Evolutionary conservation across 108 stramenopile genomes (phyloP).

Genomic region (Skeletonema menzelii): DNA sequence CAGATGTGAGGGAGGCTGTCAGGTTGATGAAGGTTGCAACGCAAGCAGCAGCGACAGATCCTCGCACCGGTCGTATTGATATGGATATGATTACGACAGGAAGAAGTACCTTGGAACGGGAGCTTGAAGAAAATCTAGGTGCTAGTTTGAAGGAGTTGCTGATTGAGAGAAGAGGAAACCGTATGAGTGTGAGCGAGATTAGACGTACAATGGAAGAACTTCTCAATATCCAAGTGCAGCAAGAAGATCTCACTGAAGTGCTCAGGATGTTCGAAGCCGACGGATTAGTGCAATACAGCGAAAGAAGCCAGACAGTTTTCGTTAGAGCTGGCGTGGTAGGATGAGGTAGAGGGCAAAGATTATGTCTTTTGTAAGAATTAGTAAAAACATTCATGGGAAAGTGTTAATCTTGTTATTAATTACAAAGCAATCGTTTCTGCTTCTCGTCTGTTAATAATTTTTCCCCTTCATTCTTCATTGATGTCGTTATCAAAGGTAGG

Average conservation of each 20-base stretch:
- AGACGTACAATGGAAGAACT: conserved; percentile 68
- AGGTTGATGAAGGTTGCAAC: conserved; percentile 97
- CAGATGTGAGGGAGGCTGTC: conserved; percentile 92
- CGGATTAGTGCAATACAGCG: conserved; percentile 79
- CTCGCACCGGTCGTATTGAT: conserved; percentile 96
- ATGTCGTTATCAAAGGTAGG: too few species aligned
- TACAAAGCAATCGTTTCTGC: too few species aligned
- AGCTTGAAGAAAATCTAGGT: conserved; percentile 63
- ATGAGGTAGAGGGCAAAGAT: neutral
- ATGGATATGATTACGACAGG: conserved; percentile 99
- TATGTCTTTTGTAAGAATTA: neutral
- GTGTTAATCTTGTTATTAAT: neutral
- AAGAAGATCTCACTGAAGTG: conserved; percentile 63
- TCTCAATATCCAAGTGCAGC: conserved; percentile 44
- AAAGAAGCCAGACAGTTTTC: conserved; percentile 81
- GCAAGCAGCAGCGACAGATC: conserved; percentile 96
- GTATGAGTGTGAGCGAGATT: conserved; percentile 70
- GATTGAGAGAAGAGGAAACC: conserved; percentile 61
- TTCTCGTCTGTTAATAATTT: too few species aligned
- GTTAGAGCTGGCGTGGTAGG: conserved; percentile 64
- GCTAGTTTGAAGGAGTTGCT: conserved; percentile 68
- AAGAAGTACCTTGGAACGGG: conserved; percentile 76
- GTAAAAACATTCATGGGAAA: neutral
- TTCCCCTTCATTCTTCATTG: too few species aligned
- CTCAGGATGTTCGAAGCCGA: conserved; percentile 78